A percentile compares a stretch with the other conserved stretches of the same genome.
Evolutionary conservation across 2,329 filamentous ascomycete species (phyloP).

Genomic region (Ceratocystis destructans): DNA sequence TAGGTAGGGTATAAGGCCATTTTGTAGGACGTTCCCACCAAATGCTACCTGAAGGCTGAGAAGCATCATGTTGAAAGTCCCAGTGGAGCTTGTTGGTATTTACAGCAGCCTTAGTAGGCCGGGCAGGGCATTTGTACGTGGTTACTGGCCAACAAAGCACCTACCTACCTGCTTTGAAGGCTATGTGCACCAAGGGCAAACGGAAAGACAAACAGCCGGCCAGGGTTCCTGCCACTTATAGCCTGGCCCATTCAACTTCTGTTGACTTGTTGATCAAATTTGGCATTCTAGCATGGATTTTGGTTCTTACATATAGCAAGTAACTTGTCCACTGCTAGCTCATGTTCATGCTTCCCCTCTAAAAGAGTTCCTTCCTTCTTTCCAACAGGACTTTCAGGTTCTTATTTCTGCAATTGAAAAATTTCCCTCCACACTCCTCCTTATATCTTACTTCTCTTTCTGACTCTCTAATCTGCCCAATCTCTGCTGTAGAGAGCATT

Average conservation of each 20-base stretch:
- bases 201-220: not conserved
- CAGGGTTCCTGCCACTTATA: not conserved
- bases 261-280: constrained; percentile 10
- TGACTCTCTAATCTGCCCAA: constrained; percentile 20
- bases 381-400: not conserved
- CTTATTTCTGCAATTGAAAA: constrained; percentile 13
- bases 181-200: not conserved
- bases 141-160: not conserved
- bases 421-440: too few relatives aligned
- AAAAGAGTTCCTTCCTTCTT: constrained; percentile 3
- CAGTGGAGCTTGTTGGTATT: not conserved
- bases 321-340: not conserved
- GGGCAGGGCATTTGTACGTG: not conserved
- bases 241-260: not conserved
- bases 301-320: constrained; percentile 12
- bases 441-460: not conserved
- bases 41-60: not conserved
- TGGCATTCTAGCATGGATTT: constrained; percentile 7
- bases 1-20: not conserved
- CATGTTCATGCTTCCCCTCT: not conserved
- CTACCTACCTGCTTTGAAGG: not conserved
- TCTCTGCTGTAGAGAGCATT: constrained; percentile 8
- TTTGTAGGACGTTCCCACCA: not conserved
- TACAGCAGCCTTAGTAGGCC: not conserved
- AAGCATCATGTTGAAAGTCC: not conserved